Percentiles rank a stretch among this genome's conserved stretches.
Evolutionary conservation across 1,139 yeast genomes (phyloP).

Genomic region (Diutina siamensis): DNA sequence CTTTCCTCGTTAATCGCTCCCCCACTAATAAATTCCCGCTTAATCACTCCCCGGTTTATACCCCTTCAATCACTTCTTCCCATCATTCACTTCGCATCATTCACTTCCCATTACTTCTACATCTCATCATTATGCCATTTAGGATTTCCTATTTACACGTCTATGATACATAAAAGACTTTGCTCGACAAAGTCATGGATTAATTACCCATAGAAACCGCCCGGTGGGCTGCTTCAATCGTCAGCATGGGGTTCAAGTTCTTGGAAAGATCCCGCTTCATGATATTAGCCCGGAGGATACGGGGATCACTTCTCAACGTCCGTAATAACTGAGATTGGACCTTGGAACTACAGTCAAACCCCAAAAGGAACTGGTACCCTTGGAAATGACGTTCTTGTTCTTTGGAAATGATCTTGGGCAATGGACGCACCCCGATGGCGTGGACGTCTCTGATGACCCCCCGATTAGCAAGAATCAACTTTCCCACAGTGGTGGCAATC

Average conservation of each 20-base stretch:
- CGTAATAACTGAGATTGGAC: slow-evolving; percentile 80
- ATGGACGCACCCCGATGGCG: slow-evolving; percentile 64
- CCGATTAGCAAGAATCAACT: slow-evolving; percentile 73
- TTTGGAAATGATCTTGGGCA: slow-evolving; percentile 74
- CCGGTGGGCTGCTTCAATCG: slow-evolving; percentile 20
- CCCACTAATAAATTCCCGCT: no score
- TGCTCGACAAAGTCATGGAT: not conserved
- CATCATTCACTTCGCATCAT: no score
- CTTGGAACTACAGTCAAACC: slow-evolving; percentile 75
- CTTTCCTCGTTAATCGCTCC: no score
- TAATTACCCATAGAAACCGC: not conserved
- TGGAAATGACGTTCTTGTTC: slow-evolving; percentile 86
- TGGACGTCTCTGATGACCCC: slow-evolving; percentile 81
- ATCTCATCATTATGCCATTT: not conserved
- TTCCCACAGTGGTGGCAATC: slow-evolving; percentile 74
- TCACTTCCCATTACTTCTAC: no score
- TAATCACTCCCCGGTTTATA: no score
- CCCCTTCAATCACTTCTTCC: no score
- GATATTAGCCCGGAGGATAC: slow-evolving; percentile 72
- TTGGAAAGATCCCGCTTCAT: slow-evolving; percentile 53
- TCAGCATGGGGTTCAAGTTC: slow-evolving; percentile 41
- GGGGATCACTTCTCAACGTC: slow-evolving; percentile 77
- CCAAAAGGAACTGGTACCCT: slow-evolving; percentile 78
- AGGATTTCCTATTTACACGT: not conserved
- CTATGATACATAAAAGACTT: not conserved